Base-by-base conservation (phyloP, 2,329 filamentous ascomycete genomes). In the Colletotrichum chlorophyti region DNA sequence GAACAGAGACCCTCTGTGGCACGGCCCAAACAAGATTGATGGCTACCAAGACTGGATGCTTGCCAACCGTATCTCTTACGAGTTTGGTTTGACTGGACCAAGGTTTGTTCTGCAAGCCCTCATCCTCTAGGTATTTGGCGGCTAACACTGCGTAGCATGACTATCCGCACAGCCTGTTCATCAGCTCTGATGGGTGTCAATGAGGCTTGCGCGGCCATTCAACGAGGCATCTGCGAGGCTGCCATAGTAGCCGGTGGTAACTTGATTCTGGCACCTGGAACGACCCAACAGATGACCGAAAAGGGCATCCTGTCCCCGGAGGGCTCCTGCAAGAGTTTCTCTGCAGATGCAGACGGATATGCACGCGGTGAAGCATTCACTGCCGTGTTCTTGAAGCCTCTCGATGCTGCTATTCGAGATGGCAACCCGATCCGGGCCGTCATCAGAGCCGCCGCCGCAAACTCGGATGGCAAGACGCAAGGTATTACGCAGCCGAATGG, bases 341-440 rank as follows among this genome's bases (percentile, higher is more conserved):
- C 77, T 48, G 51, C 65, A 5, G 62, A 64, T 9, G 78, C 73
- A 3, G 67, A 75, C 50, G 79, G 79, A 2, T 81, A 79, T 58
- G 74, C 67, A 0, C 68, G 77, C 10, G 77, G 74, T 4, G 79
- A 82, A 58, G 78, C 75, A 3, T 63, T 74, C 19, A 70, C 64
- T 1, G 66, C 71, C 17, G 42, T 81, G 5, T 59, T 77, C 5
- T 52, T 82, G 2, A 81, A 81, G 65, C 68, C 65, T 0, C 64
- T 81, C 1, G 64, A 68, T 6, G 69, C 72, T 46, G 79, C 79
- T 2, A 46, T 80, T 3, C 62, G 64, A 14, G 76, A 76, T 40
- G 72, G 73, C 8, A 74, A 81, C 63, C 67, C 69, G 0, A 68
- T 72, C 14, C 61, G 65, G 12, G 65, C 65, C 9, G 62, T 74